Evolutionary conservation across 257 asterid species (phyloP).

Genomic region (Solanum ahanhuiri): DNA sequence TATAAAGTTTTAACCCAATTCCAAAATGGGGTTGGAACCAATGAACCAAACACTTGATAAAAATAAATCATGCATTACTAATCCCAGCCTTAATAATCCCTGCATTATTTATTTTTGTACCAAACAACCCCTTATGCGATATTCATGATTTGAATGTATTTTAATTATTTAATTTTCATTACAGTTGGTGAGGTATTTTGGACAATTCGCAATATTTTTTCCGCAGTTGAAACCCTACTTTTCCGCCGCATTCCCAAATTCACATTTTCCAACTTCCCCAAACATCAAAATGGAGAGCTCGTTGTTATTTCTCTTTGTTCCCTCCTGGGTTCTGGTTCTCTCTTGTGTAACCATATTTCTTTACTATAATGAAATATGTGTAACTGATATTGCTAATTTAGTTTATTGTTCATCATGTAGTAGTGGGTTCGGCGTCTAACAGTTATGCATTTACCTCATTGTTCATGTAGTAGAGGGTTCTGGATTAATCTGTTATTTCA

Average conservation of each 20-base stretch:
- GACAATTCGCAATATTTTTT: not conserved
- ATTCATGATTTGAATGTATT: no score
- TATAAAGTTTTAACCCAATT: no score
- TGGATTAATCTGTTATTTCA: not conserved
- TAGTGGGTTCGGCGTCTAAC: not conserved
- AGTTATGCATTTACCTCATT: not conserved
- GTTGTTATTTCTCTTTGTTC: not conserved
- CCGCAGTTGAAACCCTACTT: not conserved
- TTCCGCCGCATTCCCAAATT: not conserved
- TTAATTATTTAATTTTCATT: not conserved
- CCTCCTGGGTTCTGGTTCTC: not conserved
- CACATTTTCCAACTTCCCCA: not conserved
- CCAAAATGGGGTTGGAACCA: no score
- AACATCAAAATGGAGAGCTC: not conserved
- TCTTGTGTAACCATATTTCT: not conserved
- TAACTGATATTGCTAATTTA: not conserved
- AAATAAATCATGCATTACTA: no score
- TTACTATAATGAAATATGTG: not conserved
- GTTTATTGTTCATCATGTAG: not conserved
- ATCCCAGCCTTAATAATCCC: no score
- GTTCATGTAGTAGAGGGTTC: not conserved
- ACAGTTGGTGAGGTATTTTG: not conserved
- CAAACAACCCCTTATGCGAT: no score
- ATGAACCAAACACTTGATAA: no score
- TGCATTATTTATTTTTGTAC: no score